A percentile compares a stretch with the other conserved stretches of the same genome.
These are phyloP conservation scores for Kodamaea sp. DNA, from an alignment of 1,139 yeast genomes.

Conservation along the genomic window DNA sequence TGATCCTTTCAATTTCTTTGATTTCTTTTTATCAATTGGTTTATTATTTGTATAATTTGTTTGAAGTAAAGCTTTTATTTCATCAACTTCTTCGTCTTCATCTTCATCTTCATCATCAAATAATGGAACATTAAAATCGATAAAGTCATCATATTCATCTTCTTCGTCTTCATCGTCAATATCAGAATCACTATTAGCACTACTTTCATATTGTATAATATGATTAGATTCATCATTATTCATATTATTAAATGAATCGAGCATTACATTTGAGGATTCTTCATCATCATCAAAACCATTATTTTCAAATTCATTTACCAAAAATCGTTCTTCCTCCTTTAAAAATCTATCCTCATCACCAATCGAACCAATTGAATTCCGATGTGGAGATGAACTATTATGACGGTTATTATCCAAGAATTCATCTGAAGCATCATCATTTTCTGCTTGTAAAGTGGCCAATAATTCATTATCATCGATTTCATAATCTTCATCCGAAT, in stretches of 20 bases:
- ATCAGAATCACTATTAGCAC: conserved; percentile 19
- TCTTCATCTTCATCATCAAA: conserved; percentile 22
- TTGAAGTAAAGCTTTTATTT: conserved; percentile 4
- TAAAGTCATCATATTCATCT: conserved; percentile 32
- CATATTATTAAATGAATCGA: conserved; percentile 24
- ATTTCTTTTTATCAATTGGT: conserved; percentile 9
- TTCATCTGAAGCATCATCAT: conserved; percentile 46
- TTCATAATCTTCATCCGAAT: conserved; percentile 67
- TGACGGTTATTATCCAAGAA: conserved; percentile 12
- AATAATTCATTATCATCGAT: conserved; percentile 69
- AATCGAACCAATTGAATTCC: conserved; percentile 48
- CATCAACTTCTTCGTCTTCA: conserved; percentile 11
- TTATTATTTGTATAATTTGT: conserved; percentile 9
- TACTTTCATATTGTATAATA: conserved; percentile 31
- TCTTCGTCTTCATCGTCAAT: conserved; percentile 27
- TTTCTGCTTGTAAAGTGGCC: conserved; percentile 65
- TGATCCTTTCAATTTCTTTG: background rate
- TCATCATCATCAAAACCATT: conserved; percentile 45
- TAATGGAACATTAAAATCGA: conserved; percentile 28
- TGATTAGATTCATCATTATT: conserved; percentile 20
- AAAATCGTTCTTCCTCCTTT: conserved; percentile 44
- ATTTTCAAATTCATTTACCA: conserved; percentile 47
- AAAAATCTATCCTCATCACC: conserved; percentile 49
- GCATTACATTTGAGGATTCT: conserved; percentile 17
- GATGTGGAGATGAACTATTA: conserved; percentile 5